Percentiles rank a stretch among this genome's conserved stretches.
Conservation (phyloP, 2,329 filamentous ascomycete species). For the Domatiomyces catenatus region DNA sequence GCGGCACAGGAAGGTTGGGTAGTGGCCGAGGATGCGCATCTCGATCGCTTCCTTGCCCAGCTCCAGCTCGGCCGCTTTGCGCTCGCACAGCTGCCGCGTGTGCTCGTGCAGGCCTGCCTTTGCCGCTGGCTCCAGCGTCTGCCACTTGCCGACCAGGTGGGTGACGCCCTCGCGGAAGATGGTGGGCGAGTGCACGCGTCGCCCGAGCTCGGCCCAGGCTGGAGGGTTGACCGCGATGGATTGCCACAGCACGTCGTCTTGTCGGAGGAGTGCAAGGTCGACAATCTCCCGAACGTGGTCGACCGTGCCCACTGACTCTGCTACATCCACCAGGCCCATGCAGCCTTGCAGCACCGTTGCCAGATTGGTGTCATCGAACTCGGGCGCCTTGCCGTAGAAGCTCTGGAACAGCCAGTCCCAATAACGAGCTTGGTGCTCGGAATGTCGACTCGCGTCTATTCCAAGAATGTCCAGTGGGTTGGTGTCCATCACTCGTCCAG, state of each 20-base stretch:
- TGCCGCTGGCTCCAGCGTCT: slow-evolving; percentile 9
- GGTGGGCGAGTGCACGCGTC: slow-evolving; percentile 30
- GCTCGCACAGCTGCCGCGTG: slow-evolving; percentile 16
- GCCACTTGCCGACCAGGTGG: slow-evolving; percentile 22
- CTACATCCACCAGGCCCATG: slow-evolving; percentile 28
- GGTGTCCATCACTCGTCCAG: slow-evolving; percentile 17
- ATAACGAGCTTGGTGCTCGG: background rate
- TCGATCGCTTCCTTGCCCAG: slow-evolving; percentile 19
- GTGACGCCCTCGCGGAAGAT: slow-evolving; percentile 24
- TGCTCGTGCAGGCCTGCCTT: slow-evolving; percentile 12
- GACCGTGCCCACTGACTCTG: slow-evolving; percentile 32
- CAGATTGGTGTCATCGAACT: slow-evolving; percentile 27
- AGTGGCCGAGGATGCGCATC: slow-evolving; percentile 19
- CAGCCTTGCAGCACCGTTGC: slow-evolving; percentile 26
- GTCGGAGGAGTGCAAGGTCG: slow-evolving; percentile 33
- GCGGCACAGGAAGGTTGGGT: slow-evolving; percentile 26
- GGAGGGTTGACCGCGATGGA: slow-evolving; percentile 29
- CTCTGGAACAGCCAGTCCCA: slow-evolving; percentile 33
- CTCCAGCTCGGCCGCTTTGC: slow-evolving; percentile 17
- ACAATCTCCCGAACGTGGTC: slow-evolving; percentile 30
- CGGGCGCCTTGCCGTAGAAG: slow-evolving; percentile 31
- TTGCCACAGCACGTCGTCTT: slow-evolving; percentile 32
- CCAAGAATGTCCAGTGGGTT: background rate
- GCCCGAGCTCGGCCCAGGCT: slow-evolving; percentile 32
- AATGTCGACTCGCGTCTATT: background rate